Base-by-base conservation (phyloP, 2,329 filamentous ascomycete genomes). In the Aspergillus ochraceus region DNA sequence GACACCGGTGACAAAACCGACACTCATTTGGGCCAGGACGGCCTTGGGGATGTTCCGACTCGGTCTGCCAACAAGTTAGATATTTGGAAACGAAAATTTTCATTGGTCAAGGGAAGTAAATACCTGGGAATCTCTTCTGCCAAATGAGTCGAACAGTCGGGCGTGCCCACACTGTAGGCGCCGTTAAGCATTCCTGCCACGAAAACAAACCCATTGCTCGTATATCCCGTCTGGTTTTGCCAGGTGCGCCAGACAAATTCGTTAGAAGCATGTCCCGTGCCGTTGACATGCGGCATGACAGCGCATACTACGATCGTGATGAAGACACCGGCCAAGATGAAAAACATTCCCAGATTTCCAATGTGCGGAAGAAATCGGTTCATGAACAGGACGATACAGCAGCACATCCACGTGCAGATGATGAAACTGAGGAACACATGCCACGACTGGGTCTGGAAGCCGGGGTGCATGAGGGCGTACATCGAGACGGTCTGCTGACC, bases 121-220 rank as follows among this genome's bases (percentile, higher is more conserved):
- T 63, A 75, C 71, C 71, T 69, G 11, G 77, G 86, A 46, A 89
- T 87, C 70, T 90, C 87, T 70, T 90, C 87, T 0, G 86, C 84
- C 46, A 89, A 71, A 68, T 90, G 88, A 1, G 84, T 84, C 1
- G 86, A 84, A 52, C 86, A 84, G 68, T 91, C 88, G 0, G 87
- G 84, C 1, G 85, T 84, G 6, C 88, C 89, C 11, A 90, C 84
- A 49, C 85, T 84, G 69, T 86, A 91, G 3, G 88, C 88, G 11
- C 87, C 88, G 66, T 91, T 91, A 24, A 90, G 78, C 71, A 89
- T 87, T 19, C 87, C 87, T 0, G 84, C 77, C 26, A 88, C 75
- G 63, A 90, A 89, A 2, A 86, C 86, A n/a, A 89, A 83, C 17
- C 86, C 86, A 49, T 84, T 78, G 55, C 77, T 82, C 1, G 68